Conservation (phyloP, 2,329 filamentous ascomycete species). For the Nigrograna mackinnonii region DNA sequence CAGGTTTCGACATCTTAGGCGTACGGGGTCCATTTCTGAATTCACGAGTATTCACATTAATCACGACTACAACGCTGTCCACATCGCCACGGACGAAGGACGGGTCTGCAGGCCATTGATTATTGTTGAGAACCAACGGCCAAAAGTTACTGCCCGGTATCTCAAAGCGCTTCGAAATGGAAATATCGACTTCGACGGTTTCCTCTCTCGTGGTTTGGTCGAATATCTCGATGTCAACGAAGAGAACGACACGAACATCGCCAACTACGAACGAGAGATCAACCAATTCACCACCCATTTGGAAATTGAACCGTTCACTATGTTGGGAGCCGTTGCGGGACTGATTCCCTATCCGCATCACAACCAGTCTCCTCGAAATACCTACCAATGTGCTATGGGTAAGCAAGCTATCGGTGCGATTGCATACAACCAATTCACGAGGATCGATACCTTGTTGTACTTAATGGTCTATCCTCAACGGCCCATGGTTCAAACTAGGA, state of each 20-base stretch:
- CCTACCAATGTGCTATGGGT: constrained; percentile 99
- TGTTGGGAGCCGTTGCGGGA: constrained; percentile 92
- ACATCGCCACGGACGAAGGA: constrained; percentile 96
- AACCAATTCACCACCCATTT: constrained; percentile 85
- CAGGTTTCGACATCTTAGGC: constrained; percentile 82
- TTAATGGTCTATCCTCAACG: constrained; percentile 97
- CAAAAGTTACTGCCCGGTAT: constrained; percentile 78
- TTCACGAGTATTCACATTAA: constrained; percentile 98
- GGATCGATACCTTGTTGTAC: constrained; percentile 94
- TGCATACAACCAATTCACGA: constrained; percentile 95
- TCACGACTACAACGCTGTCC: constrained; percentile 85
- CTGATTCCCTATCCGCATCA: constrained; percentile 98
- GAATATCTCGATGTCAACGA: constrained; percentile 99
- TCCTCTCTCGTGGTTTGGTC: constrained; percentile 84
- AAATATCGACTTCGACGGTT: constrained; percentile 90
- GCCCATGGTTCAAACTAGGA: constrained; percentile 96
- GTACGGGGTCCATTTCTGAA: constrained; percentile 89
- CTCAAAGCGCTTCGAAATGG: constrained; percentile 81
- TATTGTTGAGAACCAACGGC: constrained; percentile 85
- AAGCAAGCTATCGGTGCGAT: constrained; percentile 99
- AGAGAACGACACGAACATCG: constrained; percentile 94
- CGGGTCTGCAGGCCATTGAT: constrained; percentile 96
- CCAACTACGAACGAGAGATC: constrained; percentile 85
- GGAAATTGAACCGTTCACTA: constrained; percentile 97
- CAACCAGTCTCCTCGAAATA: constrained; percentile 98